Conservation (phyloP, 768 basidiomycete genomes). For the Podaxis carcinomalis region DNA sequence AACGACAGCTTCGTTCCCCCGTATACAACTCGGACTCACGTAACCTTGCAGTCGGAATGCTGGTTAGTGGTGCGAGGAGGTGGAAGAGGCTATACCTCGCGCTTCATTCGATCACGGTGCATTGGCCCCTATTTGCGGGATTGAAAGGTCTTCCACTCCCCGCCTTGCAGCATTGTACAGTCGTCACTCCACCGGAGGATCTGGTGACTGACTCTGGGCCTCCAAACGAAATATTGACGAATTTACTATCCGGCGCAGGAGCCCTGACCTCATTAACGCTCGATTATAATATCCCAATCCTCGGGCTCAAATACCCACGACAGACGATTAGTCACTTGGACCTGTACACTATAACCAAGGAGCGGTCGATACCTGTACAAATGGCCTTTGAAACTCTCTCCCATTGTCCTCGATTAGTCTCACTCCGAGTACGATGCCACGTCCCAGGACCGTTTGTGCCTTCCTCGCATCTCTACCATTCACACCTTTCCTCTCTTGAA, state of each 20-base stretch:
- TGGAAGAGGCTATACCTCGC: constrained; percentile 8
- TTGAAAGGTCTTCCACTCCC: constrained; percentile 1
- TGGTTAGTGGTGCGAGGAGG: not conserved
- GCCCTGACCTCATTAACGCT: not conserved
- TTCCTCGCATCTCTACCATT: constrained; percentile 3
- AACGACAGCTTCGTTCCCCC: constrained; percentile 5
- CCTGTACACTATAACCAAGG: not conserved
- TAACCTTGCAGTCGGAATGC: constrained; percentile 6
- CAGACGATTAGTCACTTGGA: constrained; percentile 4
- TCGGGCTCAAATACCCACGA: not conserved
- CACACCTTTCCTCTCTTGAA: not conserved
- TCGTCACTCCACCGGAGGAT: constrained; percentile 4
- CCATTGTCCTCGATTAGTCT: constrained; percentile 1
- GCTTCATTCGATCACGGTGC: constrained; percentile 1
- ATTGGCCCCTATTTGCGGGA: constrained; percentile 7
- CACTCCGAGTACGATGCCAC: constrained; percentile 3
- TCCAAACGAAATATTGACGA: not conserved
- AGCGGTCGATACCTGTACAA: constrained; percentile 8
- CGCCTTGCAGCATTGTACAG: constrained; percentile 1
- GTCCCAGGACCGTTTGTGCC: not conserved
- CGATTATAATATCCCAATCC: constrained; percentile 4
- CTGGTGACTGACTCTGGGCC: not conserved
- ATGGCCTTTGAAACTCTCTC: constrained; percentile 8
- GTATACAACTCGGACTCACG: constrained; percentile 7
- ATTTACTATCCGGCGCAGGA: not conserved